Evolutionary conservation across 2,329 filamentous ascomycete genomes (phyloP).

Genomic region (Ceratocystis huliohia): DNA sequence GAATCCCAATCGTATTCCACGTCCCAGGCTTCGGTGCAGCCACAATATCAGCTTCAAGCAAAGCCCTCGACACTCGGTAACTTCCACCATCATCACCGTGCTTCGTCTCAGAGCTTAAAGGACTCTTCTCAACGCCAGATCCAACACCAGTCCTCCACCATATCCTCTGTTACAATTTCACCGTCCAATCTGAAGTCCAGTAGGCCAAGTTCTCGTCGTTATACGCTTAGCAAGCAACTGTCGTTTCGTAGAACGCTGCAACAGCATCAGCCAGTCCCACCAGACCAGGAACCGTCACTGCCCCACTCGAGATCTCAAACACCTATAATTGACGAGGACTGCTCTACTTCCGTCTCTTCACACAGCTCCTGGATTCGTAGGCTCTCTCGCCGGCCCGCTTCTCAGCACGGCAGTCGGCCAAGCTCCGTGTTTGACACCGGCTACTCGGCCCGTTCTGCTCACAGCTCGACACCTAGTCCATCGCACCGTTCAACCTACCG

Average conservation of each 20-base stretch:
- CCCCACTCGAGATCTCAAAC: slow-evolving; percentile 18
- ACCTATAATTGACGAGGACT: slow-evolving; percentile 31
- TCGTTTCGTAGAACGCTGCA: slow-evolving; percentile 17
- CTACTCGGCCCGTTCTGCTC: background rate
- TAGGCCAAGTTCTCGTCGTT: slow-evolving; percentile 24
- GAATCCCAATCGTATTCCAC: background rate
- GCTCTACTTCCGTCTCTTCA: slow-evolving; percentile 47
- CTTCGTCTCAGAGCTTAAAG: slow-evolving; percentile 16
- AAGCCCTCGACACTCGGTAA: background rate
- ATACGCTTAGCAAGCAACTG: slow-evolving; percentile 18
- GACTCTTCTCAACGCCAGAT: slow-evolving; percentile 18
- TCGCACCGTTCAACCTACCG: background rate
- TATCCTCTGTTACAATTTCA: slow-evolving; percentile 20
- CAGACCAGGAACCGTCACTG: slow-evolving; percentile 21
- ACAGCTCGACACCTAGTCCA: background rate
- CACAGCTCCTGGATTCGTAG: slow-evolving; percentile 58
- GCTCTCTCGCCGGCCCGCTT: slow-evolving; percentile 52
- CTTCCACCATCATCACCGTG: slow-evolving; percentile 8
- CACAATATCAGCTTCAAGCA: background rate
- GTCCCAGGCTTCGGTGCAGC: background rate
- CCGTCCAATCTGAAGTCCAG: slow-evolving; percentile 18
- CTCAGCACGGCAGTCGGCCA: slow-evolving; percentile 52
- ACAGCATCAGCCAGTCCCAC: background rate
- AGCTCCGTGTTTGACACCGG: slow-evolving; percentile 45
- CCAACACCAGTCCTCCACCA: slow-evolving; percentile 22